Base-by-base conservation (phyloP, 345 rosid species). In the Kandelia obovata region DNA sequence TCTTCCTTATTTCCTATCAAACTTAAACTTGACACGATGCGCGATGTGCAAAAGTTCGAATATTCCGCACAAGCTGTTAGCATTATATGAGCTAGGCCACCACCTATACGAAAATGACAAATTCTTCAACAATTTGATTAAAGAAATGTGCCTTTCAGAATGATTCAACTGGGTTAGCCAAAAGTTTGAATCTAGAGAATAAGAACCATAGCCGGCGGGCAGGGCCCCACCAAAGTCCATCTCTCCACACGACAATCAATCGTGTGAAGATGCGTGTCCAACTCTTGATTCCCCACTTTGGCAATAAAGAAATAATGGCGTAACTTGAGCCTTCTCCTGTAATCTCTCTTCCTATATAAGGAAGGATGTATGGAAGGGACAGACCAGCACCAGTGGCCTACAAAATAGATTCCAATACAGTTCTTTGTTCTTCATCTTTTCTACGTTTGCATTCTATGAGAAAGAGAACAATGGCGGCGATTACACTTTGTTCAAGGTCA, bases 391-490 rank as follows among this genome's bases (percentile, higher is more conserved):
- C 37, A 39, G 46, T 11, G 46, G 20, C 34, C 28, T 28, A 26
- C 46, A 5, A 17, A 64, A 15, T 31, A 20, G 27, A 4, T 30
- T 6, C 46, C 19, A 19, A 31, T 19, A 7, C 19, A 19, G 16
- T 7, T 6, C 20, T 23, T n/a, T 30, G 21, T 34, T 43, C 31
- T 53, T 21, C 15, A 2, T 39, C 46, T 4, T 11, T 17, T 47
- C 13, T 25, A 1, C 28, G n/a, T 7, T 19, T 35, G 17, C n/a
- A 0, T 25, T 11, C 1, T 11, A n/a, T 19, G 57, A 60, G 56
- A 56, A 62, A 35, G 17, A 77, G 19, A 51, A 53, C 5, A 53
- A 88, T 88, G 96, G 83, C 83, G 58, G 71, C 91, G 10, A 64
- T 83, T 73, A 72, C 83, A 57, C 55, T 57, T 3, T 79, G 76